phyloP scores from a whole-genome alignment of 768 basidiomycete species.

The Udeniomyces megalosporus region DNA sequence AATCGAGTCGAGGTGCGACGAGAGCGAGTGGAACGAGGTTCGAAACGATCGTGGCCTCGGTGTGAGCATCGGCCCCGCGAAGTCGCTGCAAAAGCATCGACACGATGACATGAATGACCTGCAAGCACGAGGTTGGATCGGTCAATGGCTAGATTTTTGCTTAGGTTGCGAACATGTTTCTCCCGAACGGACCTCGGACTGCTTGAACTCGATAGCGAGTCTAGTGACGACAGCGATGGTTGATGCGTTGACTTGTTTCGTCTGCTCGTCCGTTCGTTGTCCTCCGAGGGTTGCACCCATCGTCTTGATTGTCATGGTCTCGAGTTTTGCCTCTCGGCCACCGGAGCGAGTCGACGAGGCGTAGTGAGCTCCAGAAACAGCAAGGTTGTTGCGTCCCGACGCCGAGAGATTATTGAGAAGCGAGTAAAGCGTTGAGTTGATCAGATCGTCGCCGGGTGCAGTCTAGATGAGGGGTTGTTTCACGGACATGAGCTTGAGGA shows the following conservation, averaged over 20 bases:
- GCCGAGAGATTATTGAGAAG: conserved; percentile 63
- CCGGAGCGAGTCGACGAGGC: conserved; percentile 5
- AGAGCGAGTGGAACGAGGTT: conserved; percentile 82
- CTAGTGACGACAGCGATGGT: conserved; percentile 81
- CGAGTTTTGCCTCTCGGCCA: background rate
- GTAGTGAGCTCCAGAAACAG: background rate
- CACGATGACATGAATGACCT: conserved; percentile 73
- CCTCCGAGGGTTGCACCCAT: conserved; percentile 16
- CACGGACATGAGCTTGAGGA: background rate
- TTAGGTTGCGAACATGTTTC: too few relatives aligned
- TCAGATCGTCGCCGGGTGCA: conserved; percentile 68
- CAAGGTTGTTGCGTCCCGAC: conserved; percentile 33
- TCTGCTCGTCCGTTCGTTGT: conserved; percentile 42
- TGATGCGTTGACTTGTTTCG: conserved; percentile 65
- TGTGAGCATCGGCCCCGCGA: conserved; percentile 64
- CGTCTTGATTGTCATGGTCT: conserved; percentile 4
- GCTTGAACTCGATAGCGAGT: conserved; percentile 68
- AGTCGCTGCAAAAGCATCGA: conserved; percentile 85
- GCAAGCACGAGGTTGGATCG: too few relatives aligned
- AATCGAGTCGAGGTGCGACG: conserved; percentile 54
- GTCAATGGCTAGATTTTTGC: too few relatives aligned
- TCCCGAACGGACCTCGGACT: conserved; percentile 48
- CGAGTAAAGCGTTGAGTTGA: conserved; percentile 93
- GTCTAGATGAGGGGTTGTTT: too few relatives aligned
- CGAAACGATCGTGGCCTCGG: conserved; percentile 80